Percentiles rank a stretch among this genome's conserved stretches.
These are phyloP conservation scores for Metschnikowia aberdeeniae DNA, from an alignment of 805 yeast species.

Conservation along the genomic window DNA sequence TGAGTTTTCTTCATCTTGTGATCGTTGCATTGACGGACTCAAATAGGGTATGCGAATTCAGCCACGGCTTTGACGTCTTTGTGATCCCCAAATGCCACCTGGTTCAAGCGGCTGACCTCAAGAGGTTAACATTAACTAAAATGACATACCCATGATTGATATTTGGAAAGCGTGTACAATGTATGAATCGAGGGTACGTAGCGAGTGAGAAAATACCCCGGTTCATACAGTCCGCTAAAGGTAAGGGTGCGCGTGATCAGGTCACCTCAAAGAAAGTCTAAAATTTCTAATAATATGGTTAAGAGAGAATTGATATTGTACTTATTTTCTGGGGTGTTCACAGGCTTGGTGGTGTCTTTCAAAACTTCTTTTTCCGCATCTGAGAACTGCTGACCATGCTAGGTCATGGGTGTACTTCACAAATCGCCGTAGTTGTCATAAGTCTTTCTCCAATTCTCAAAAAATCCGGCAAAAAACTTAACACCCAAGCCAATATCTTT, in stretches of 20 bases:
- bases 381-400: background rate
- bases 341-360: background rate
- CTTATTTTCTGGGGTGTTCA: background rate
- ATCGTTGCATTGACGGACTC: no score
- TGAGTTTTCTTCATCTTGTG: no score
- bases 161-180: constrained; percentile 1
- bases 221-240: constrained; percentile 3
- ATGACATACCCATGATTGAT: constrained; percentile 4
- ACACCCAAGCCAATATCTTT: constrained; percentile 73
- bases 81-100: no score
- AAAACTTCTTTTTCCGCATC: no score
- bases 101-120: no score
- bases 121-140: no score
- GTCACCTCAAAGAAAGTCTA: background rate
- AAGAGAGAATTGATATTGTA: background rate
- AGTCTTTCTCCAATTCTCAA: constrained; percentile 59
- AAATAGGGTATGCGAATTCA: no score
- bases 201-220: constrained; percentile 3
- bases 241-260: background rate
- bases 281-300: background rate
- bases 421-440: constrained; percentile 51
- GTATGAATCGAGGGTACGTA: background rate
- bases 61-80: no score
- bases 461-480: constrained; percentile 68
- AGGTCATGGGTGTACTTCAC: constrained; percentile 14